A percentile compares a stretch with the other conserved stretches of the same genome.
Evolutionary conservation across 768 basidiomycete genomes (phyloP).

Genomic region (Scleroderma bovista): DNA sequence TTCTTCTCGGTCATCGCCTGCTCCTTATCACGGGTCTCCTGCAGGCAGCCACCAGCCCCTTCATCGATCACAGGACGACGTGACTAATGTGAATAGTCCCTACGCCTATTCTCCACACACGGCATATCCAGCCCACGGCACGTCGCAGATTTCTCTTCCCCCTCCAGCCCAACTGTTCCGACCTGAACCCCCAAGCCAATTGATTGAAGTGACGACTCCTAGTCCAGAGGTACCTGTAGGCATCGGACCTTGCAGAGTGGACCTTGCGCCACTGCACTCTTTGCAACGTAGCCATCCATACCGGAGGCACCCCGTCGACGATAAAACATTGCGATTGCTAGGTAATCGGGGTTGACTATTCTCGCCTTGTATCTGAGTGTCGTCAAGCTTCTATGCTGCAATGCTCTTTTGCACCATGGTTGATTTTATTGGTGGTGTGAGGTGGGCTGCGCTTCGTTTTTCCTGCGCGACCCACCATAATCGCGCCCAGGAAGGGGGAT

Average conservation of each 20-base stretch:
- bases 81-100: background rate
- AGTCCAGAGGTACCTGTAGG: conserved; percentile 13
- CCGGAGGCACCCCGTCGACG: conserved; percentile 56
- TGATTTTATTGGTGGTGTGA: background rate
- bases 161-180: conserved; percentile 27
- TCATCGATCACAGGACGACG: conserved; percentile 3
- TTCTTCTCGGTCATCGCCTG: conserved; percentile 16
- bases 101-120: conserved; percentile 9
- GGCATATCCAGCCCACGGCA: conserved; percentile 7
- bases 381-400: background rate
- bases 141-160: conserved; percentile 26
- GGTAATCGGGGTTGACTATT: conserved; percentile 30
- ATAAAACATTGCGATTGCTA: conserved; percentile 51
- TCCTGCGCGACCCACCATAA: background rate
- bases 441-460: background rate
- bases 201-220: conserved; percentile 23
- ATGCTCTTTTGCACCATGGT: background rate
- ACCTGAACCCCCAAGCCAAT: conserved; percentile 22
- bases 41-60: conserved; percentile 10
- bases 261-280: conserved; percentile 54
- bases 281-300: conserved; percentile 52
- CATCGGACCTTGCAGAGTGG: conserved; percentile 28
- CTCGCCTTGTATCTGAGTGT: background rate
- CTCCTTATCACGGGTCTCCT: conserved; percentile 14
- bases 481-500: conserved; percentile 1